Evolutionary conservation across 106 monocot genomes (phyloP).

Genomic region (Dendrobium huoshanense): DNA sequence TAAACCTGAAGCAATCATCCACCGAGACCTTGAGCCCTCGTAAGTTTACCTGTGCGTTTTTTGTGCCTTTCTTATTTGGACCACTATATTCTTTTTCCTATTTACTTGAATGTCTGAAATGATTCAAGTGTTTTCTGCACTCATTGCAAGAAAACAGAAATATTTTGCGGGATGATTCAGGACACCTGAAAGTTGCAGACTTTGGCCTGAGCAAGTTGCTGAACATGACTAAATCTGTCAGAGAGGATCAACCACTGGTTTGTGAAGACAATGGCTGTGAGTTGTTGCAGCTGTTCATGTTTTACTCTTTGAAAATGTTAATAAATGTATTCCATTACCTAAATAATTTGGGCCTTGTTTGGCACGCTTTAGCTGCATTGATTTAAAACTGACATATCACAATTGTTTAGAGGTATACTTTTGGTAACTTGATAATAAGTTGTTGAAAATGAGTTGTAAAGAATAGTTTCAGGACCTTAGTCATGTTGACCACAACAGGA

Average conservation of each 20-base stretch:
- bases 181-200: slow-evolving; percentile 89
- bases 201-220: slow-evolving; percentile 77
- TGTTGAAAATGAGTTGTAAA: not conserved
- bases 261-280: slow-evolving; percentile 51
- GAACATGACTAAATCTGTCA: slow-evolving; percentile 38
- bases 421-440: not conserved
- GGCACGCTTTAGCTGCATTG: not conserved
- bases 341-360: not conserved
- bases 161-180: slow-evolving; percentile 81
- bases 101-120: slow-evolving; percentile 17
- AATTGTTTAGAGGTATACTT: not conserved
- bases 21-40: slow-evolving; percentile 98
- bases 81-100: not conserved
- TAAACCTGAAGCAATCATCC: slow-evolving; percentile 96
- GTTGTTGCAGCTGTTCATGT: not conserved
- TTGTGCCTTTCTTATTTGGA: not conserved
- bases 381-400: not conserved
- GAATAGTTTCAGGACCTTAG: not conserved
- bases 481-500: no score
- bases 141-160: slow-evolving; percentile 71
- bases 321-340: not conserved
- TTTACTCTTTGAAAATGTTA: not conserved
- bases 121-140: slow-evolving; percentile 27
- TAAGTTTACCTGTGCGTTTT: slow-evolving; percentile 30
- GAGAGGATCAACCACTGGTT: slow-evolving; percentile 52